These are phyloP conservation scores for Gnomoniopsis sp. DNA, from an alignment of 2,329 filamentous ascomycete genomes.

Conservation along the genomic window DNA sequence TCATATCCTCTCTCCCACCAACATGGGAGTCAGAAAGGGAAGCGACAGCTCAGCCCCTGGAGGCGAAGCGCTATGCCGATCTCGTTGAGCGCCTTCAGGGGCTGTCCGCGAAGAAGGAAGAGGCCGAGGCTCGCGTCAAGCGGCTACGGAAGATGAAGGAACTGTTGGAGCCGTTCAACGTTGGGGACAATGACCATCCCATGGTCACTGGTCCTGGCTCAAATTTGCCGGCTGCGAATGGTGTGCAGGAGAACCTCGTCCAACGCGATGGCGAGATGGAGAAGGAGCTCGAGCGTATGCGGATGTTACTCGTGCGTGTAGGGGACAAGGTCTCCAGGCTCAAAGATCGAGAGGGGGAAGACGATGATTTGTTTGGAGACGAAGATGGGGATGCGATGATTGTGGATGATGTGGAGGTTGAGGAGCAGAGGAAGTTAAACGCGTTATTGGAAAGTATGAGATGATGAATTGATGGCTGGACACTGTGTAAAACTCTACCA, in stretches of 20 bases:
- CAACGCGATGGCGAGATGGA: constrained; percentile 64
- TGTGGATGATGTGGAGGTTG: constrained; percentile 33
- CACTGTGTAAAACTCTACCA: background rate
- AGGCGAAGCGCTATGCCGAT: constrained; percentile 49
- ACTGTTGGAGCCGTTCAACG: constrained; percentile 47
- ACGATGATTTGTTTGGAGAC: constrained; percentile 13
- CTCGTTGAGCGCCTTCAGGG: constrained; percentile 45
- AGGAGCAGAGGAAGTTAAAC: constrained; percentile 41
- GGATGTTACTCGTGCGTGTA: constrained; percentile 59
- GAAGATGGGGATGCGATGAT: constrained; percentile 21
- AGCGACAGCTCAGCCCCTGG: constrained; percentile 37
- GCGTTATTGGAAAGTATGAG: constrained; percentile 34
- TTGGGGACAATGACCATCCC: constrained; percentile 6
- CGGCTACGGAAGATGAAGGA: constrained; percentile 46
- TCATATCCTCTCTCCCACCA: constrained; percentile 44
- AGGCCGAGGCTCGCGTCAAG: constrained; percentile 33
- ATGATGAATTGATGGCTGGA: background rate
- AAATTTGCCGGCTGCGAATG: constrained; percentile 24
- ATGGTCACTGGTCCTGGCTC: constrained; percentile 15
- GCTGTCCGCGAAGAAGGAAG: constrained; percentile 44
- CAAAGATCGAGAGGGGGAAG: constrained; percentile 21
- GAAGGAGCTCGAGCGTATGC: constrained; percentile 63
- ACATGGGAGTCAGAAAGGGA: constrained; percentile 42
- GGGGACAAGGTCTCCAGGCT: constrained; percentile 47
- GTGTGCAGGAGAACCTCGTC: constrained; percentile 64